These are phyloP conservation scores for Tuctoria greenei DNA, from an alignment of 176 grass and related monocot species.

Conservation along the genomic window DNA sequence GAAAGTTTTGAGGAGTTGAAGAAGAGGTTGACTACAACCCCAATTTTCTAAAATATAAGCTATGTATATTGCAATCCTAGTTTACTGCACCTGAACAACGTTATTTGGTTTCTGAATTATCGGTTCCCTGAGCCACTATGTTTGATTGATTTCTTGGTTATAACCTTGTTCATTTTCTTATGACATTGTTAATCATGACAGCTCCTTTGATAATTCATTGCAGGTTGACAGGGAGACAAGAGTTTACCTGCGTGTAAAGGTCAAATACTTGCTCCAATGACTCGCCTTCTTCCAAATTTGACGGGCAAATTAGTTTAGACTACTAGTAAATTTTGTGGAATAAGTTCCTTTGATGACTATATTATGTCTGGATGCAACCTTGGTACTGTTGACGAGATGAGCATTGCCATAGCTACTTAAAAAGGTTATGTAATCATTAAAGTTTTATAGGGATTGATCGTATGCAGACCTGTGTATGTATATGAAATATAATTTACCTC, in stretches of 20 bases:
- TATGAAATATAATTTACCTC: constrained; percentile 15
- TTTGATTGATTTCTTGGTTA: neutral
- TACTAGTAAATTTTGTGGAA: constrained; percentile 49
- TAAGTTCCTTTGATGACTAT: constrained; percentile 44
- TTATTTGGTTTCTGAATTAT: neutral
- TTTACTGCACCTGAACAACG: too few species aligned
- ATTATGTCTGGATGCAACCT: constrained; percentile 30
- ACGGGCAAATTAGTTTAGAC: constrained; percentile 5
- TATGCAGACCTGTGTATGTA: constrained; percentile 43
- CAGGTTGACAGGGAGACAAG: constrained; percentile 22
- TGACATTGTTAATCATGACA: constrained; percentile 18
- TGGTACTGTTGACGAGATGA: constrained; percentile 9
- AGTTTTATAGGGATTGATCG: constrained; percentile 36
- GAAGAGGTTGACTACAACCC: too few species aligned
- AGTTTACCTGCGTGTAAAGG: constrained; percentile 23
- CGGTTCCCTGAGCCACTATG: neutral
- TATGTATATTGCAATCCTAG: neutral
- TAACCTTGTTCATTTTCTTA: neutral
- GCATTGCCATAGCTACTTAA: constrained; percentile 29
- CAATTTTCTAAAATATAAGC: too few species aligned
- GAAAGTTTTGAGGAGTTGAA: too few species aligned
- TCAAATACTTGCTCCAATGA: constrained; percentile 19
- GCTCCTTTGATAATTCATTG: constrained; percentile 8
- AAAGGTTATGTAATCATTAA: constrained; percentile 27
- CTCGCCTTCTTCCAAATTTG: constrained; percentile 15